Conservation (phyloP, 345 rosid genomes). For the Raphanus sativus region DNA sequence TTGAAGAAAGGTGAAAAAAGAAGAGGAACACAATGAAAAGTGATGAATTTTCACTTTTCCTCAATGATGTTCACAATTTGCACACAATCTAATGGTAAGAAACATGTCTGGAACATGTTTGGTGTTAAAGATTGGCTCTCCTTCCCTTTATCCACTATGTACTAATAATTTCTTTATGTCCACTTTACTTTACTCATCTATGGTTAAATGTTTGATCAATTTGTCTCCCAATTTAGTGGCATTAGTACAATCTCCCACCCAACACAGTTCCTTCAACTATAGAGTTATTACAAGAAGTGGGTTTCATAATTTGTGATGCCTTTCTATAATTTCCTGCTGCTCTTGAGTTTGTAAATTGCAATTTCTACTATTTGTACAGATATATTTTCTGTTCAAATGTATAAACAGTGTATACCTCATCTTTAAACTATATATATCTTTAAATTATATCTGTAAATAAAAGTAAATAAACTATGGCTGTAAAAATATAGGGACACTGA, state of each 20-base stretch:
- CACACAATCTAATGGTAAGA: constrained; percentile 36
- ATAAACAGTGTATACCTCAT: neutral
- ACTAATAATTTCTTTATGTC: constrained; percentile 28
- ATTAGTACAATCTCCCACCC: constrained; percentile 33
- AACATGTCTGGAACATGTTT: constrained; percentile 43
- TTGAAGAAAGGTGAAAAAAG: neutral
- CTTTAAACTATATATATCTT: neutral
- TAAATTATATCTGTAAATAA: neutral
- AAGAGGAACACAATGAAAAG: constrained; percentile 34
- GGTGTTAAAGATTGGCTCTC: constrained; percentile 35
- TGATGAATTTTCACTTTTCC: constrained; percentile 11
- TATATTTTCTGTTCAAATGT: neutral
- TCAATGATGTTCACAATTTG: constrained; percentile 34
- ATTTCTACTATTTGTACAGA: neutral
- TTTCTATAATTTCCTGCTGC: constrained; percentile 27
- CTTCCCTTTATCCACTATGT: constrained; percentile 28
- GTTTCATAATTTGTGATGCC: constrained; percentile 29
- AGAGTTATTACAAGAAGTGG: constrained; percentile 31
- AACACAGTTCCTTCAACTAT: constrained; percentile 38
- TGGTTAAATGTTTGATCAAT: constrained; percentile 18
- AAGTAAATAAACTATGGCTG: neutral
- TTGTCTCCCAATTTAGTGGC: constrained; percentile 40
- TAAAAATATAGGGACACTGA: neutral
- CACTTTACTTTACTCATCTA: constrained; percentile 28
- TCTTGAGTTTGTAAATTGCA: constrained; percentile 21